Base-by-base conservation (phyloP, 805 yeast species). In the Yarrowia bubula region DNA sequence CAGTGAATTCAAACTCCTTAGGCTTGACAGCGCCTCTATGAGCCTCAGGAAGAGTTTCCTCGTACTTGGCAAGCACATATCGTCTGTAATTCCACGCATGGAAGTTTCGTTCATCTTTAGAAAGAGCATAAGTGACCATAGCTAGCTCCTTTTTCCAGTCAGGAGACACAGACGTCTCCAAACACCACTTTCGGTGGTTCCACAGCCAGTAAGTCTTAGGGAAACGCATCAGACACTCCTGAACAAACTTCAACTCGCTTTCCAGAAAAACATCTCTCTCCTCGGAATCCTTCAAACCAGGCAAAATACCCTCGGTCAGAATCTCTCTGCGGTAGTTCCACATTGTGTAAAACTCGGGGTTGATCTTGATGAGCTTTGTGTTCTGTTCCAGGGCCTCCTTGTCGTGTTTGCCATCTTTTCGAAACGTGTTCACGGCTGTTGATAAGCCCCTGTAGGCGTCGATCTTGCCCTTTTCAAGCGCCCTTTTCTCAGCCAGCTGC, bases 131-230 rank as follows among this genome's bases (percentile, higher is more conserved):
- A 66, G 83, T 83, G 1, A 90, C 92, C 8, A 92, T 80, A 1
- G 75, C 79, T 70, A 95, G 75, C 74, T 95, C 99, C 37, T 71
- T 73, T n/a, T 78, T 74, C 95, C 96, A 91, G 64, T 86, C 76
- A 10, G 87, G 84, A 0, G 72, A 70, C 1, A 81, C 79, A 38
- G 84, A 83, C 17, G 78, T 73, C 39, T 83, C 80, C 43, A 93
- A 75, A 48, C 89, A 82, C 98, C 99, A 95, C 10, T 83, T 77
- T 41, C 99, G 80, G 73, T 95, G 98, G 70, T 87, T 89, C 98
- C 98, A 95, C 11, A 95, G 86, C 97, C 98, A 95, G 73, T 95
- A 95, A 44, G 92, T 90, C 74, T 95, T 95, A 1, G 99, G 98
- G 69, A 76, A 86, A 65, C 80, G 75, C 64, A 83, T 83, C 70